A percentile compares a stretch with the other conserved stretches of the same genome.
These are phyloP conservation scores for Tylopilus sp. DNA, from an alignment of 768 basidiomycete genomes.

Conservation along the genomic window DNA sequence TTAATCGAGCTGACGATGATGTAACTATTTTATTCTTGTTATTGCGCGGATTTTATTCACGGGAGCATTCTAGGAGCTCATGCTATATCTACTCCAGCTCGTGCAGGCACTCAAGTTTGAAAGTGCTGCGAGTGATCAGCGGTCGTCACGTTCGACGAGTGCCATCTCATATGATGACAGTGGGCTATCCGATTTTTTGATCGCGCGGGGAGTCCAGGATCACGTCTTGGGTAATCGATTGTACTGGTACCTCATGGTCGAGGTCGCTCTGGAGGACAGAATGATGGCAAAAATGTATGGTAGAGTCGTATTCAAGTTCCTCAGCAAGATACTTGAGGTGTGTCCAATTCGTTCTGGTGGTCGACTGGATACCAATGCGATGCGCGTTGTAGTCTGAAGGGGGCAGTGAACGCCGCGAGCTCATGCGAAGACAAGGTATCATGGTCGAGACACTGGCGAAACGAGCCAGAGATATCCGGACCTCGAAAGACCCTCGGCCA, in stretches of 20 bases:
- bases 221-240: slow-evolving; percentile 84
- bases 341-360: background rate
- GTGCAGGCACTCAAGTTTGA: slow-evolving; percentile 99
- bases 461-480: slow-evolving; percentile 82
- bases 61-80: slow-evolving; percentile 62
- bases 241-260: slow-evolving; percentile 98
- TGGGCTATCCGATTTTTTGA: slow-evolving; percentile 90
- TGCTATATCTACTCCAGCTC: slow-evolving; percentile 90
- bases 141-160: slow-evolving; percentile 68
- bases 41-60: background rate
- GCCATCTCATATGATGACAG: slow-evolving; percentile 88
- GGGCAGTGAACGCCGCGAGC: slow-evolving; percentile 77
- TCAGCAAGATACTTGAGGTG: slow-evolving; percentile 86
- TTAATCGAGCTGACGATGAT: slow-evolving; percentile 91
- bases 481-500: slow-evolving; percentile 87
- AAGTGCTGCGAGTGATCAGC: slow-evolving; percentile 70
- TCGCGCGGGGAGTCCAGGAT: slow-evolving; percentile 79
- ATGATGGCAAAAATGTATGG: slow-evolving; percentile 92
- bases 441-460: slow-evolving; percentile 83
- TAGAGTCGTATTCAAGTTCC: slow-evolving; percentile 85
- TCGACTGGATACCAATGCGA: slow-evolving; percentile 1
- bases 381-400: slow-evolving; percentile 52
- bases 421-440: slow-evolving; percentile 89
- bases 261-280: slow-evolving; percentile 84
- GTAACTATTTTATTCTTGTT: slow-evolving; percentile 40